A percentile compares a stretch with the other conserved stretches of the same genome.
Conservation (phyloP, 306 rosid species). For the Pyrus communis region DNA sequence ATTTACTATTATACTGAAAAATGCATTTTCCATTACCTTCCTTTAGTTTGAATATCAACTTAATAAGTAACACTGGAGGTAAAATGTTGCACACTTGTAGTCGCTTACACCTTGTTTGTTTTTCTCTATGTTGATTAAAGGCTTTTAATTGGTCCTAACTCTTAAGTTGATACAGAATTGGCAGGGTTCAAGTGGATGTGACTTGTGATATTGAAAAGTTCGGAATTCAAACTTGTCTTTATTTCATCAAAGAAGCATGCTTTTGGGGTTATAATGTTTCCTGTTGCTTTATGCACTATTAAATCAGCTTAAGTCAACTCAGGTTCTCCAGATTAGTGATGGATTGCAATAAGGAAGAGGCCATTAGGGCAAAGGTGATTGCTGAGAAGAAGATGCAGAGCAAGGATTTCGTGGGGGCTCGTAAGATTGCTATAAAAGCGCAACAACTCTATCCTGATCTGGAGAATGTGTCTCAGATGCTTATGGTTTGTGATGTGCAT, state of each 20-base stretch:
- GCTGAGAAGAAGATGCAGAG: constrained; percentile 74
- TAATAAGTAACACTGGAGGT: background rate
- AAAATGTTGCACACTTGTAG: background rate
- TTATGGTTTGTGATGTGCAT: constrained; percentile 84
- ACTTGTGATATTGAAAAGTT: background rate
- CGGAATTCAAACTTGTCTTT: background rate
- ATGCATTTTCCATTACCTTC: background rate
- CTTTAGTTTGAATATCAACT: background rate
- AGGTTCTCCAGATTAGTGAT: constrained; percentile 33
- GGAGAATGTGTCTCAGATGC: constrained; percentile 77
- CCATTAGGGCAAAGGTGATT: constrained; percentile 74
- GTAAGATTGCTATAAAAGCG: constrained; percentile 54
- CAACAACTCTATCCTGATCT: constrained; percentile 67
- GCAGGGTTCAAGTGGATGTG: constrained; percentile 26
- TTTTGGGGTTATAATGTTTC: constrained; percentile 19
- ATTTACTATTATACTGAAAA: background rate
- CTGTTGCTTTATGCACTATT: constrained; percentile 5
- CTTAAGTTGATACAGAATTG: constrained; percentile 5
- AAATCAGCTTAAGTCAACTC: constrained; percentile 19
- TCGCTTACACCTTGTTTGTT: background rate
- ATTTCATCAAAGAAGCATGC: background rate
- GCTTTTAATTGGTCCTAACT: background rate
- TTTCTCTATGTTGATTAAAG: background rate
- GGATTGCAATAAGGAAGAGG: constrained; percentile 96
- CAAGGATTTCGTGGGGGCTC: constrained; percentile 79